phyloP scores from a whole-genome alignment of 495 filamentous ascomycete genomes.

The Neurospora terricola region DNA sequence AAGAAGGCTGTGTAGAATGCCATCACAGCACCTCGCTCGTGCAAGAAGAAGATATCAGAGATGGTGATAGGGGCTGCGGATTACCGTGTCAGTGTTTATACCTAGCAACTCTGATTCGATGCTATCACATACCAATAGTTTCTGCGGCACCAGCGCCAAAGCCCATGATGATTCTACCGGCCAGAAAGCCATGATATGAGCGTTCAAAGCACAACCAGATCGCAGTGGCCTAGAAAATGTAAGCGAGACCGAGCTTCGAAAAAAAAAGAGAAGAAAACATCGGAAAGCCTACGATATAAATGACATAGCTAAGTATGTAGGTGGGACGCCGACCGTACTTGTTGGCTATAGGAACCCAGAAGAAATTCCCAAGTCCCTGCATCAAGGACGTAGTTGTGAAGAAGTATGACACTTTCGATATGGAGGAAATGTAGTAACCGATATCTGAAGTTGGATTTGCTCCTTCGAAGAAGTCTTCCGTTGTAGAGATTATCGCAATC shows the following conservation, averaged over 20 bases:
- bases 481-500: slow-evolving; percentile 39
- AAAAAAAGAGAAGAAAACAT: not conserved
- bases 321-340: slow-evolving; percentile 46
- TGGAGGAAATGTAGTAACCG: slow-evolving; percentile 16
- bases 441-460: slow-evolving; percentile 7
- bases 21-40: slow-evolving; percentile 44
- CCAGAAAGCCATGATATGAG: slow-evolving; percentile 33
- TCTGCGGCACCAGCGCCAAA: slow-evolving; percentile 44
- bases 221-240: slow-evolving; percentile 16
- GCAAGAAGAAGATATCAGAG: slow-evolving; percentile 48
- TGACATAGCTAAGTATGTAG: slow-evolving; percentile 37
- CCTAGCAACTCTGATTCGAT: not conserved
- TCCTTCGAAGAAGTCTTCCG: slow-evolving; percentile 36
- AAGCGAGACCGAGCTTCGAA: not conserved
- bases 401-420: slow-evolving; percentile 41
- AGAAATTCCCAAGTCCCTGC: slow-evolving; percentile 40
- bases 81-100: not conserved
- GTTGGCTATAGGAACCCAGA: slow-evolving; percentile 47
- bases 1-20: slow-evolving; percentile 40
- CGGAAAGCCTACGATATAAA: slow-evolving; percentile 24
- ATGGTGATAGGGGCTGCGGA: slow-evolving; percentile 37
- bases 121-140: slow-evolving; percentile 24
- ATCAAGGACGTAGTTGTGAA: slow-evolving; percentile 42
- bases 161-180: slow-evolving; percentile 40
- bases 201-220: slow-evolving; percentile 39